These are phyloP conservation scores for Hyphopichia buzzinii DNA, from an alignment of 1,139 yeast genomes.

Conservation along the genomic window DNA sequence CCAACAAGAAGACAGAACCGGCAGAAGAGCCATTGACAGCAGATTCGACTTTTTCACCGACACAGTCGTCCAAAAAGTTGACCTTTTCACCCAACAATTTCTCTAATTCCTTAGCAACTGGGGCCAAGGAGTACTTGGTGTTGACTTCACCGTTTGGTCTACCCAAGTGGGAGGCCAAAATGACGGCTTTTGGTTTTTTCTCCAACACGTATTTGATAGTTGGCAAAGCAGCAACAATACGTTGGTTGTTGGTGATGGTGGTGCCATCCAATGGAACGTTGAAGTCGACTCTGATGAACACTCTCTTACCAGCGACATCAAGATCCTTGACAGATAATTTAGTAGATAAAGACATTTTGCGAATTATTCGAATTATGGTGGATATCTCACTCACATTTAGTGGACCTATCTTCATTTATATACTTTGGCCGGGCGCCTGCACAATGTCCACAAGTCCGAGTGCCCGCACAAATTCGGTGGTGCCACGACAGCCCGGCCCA, in stretches of 20 bases:
- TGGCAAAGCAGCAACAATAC: slow-evolving; percentile 97
- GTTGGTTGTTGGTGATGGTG: slow-evolving; percentile 96
- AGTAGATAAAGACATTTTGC: slow-evolving; percentile 79
- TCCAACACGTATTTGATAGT: slow-evolving; percentile 91
- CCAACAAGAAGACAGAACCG: slow-evolving; percentile 80
- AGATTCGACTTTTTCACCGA: slow-evolving; percentile 80
- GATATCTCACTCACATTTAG: too few relatives aligned
- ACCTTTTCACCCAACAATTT: slow-evolving; percentile 68
- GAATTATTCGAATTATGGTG: neutral
- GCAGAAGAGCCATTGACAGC: slow-evolving; percentile 66
- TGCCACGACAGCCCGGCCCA: neutral
- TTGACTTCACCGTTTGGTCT: slow-evolving; percentile 92
- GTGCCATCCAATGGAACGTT: slow-evolving; percentile 96
- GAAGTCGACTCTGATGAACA: slow-evolving; percentile 95
- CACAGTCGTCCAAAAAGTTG: slow-evolving; percentile 80
- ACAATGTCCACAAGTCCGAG: neutral
- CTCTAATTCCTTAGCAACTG: slow-evolving; percentile 84
- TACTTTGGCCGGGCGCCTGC: neutral
- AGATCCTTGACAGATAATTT: slow-evolving; percentile 91
- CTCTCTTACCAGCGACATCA: slow-evolving; percentile 82
- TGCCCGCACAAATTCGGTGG: neutral
- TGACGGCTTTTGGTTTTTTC: slow-evolving; percentile 82
- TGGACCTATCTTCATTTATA: neutral
- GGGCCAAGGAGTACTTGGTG: slow-evolving; percentile 84
- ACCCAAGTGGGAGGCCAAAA: slow-evolving; percentile 94